Evolutionary conservation across 805 yeast species (phyloP).

Genomic region (Candida cerambycidarum): DNA sequence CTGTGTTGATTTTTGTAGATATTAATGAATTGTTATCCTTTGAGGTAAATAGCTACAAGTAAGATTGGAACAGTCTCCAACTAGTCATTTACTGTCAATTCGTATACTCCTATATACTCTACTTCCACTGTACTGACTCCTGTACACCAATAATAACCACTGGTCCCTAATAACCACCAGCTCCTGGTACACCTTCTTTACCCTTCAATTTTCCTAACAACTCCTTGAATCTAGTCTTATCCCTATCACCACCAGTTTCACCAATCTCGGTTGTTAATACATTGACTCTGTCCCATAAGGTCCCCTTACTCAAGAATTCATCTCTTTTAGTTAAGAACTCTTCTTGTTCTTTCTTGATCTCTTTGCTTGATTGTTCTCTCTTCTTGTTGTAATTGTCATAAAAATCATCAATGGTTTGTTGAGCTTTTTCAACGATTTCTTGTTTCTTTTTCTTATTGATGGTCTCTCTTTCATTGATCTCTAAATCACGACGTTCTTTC

Average conservation of each 20-base stretch:
- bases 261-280: conserved; percentile 50
- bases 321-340: conserved; percentile 75
- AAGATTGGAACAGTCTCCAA: no score
- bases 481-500: conserved; percentile 78
- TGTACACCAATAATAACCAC: no score
- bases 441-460: conserved; percentile 61
- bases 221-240: conserved; percentile 69
- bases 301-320: conserved; percentile 48
- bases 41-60: no score
- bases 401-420: conserved; percentile 83
- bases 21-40: no score
- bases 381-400: conserved; percentile 87
- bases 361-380: conserved; percentile 66
- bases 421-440: conserved; percentile 73
- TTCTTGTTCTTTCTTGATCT: conserved; percentile 66
- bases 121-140: neutral
- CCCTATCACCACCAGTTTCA: conserved; percentile 52
- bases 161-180: conserved; percentile 64
- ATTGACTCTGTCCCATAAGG: conserved; percentile 61
- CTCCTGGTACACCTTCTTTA: conserved; percentile 74
- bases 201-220: conserved; percentile 65
- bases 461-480: conserved; percentile 76
- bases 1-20: neutral
- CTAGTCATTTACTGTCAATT: no score
- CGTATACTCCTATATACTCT: neutral